Evolutionary conservation across 345 rosid genomes (phyloP), one percentile per base, ranked within the genome.

Genomic region (Eucalyptus polybractea): DNA sequence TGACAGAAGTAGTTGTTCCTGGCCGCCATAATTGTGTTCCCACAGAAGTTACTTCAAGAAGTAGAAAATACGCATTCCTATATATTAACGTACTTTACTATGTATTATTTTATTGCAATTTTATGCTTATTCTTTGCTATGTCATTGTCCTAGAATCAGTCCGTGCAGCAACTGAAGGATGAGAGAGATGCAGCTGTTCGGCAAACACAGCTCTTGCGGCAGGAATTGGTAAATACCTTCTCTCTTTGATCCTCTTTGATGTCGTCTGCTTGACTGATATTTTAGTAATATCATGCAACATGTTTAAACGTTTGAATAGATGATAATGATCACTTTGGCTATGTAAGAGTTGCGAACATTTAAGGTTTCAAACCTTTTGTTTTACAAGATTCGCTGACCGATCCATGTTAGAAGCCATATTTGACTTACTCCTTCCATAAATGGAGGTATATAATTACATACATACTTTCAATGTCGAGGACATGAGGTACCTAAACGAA

Each of bases 171-270:
- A 81, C 92, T 96, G 92, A 97, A 93, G 94, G 97, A 95, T 25
- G 99, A 96, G 93, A 93, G 96, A 91, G 98, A 98, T 90, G 92
- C 93, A 86, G 98, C 97, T 87, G 90, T 95, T 86, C 95, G 93
- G 90, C 96, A 93, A 91, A 94, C 97, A 87, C 95, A 93, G 88
- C 97, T 93, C 86, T 94, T 98, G 93, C 98, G 94, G 93, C 96
- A 93, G 40, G 99, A 98, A 87, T 89, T 98, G 99, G 99, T 96
- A 67, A 91, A 91, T 49, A 10, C 50, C 22, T 40, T 86, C 86
- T 56, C 42, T 53, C 54, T 80, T 7, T 13, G 37, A 31, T 58
- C 47, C 8, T 88, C 31, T 21, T 88, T 54, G 65, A 15, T 37
- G 22, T 53, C 3, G 7, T 54, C 83, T 10, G 44, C 11, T 81